These are phyloP conservation scores for Silene latifolia DNA, from an alignment of 148 eudicot genomes.

Conservation along the genomic window DNA sequence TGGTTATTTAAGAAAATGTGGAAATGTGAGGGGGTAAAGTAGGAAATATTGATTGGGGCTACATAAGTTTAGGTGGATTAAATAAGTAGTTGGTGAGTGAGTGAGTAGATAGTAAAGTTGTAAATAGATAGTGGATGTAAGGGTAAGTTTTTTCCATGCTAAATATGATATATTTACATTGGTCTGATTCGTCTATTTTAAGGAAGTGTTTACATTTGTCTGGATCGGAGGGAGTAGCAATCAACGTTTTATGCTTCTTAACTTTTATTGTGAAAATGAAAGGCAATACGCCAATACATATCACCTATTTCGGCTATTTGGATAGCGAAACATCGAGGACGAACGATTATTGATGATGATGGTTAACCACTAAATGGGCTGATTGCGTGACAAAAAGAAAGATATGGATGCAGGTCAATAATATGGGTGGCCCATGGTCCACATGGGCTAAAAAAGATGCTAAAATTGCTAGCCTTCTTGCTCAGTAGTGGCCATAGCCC, in stretches of 20 bases:
- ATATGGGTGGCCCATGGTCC: slow-evolving; percentile 7
- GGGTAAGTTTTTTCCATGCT: no score
- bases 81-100: no score
- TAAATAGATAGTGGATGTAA: no score
- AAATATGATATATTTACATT: no score
- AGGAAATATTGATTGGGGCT: no score
- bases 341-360: neutral
- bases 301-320: neutral
- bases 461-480: neutral
- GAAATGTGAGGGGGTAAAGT: no score
- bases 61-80: no score
- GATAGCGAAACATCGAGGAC: neutral
- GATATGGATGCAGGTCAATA: neutral
- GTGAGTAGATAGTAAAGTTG: no score
- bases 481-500: neutral
- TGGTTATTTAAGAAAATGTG: no score
- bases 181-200: no score
- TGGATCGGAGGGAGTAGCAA: no score
- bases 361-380: slow-evolving; percentile 5
- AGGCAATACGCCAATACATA: neutral
- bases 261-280: neutral
- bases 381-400: neutral
- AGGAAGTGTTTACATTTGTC: no score
- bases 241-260: neutral
- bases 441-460: neutral